Conservation (phyloP, 169 alveolate species). For the Cryptosporidium sp. region DNA sequence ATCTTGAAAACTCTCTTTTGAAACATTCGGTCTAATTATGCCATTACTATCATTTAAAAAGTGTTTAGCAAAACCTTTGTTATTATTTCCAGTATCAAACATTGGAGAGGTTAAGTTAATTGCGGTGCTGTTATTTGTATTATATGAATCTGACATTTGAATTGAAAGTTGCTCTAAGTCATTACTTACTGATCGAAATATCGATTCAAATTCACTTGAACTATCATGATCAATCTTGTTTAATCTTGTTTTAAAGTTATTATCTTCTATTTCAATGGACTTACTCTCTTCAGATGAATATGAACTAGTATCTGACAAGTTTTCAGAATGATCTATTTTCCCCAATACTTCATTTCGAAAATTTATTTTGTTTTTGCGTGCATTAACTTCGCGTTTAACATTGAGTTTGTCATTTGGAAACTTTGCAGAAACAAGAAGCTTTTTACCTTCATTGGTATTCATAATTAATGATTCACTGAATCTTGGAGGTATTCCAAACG, state of each 20-base stretch:
- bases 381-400: background rate
- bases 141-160: conserved; percentile 36
- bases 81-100: background rate
- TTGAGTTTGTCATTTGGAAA: background rate
- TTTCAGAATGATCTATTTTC: background rate
- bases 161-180: conserved; percentile 59
- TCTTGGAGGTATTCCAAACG: conserved; percentile 76
- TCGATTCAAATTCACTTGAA: conserved; percentile 40
- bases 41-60: background rate
- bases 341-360: background rate
- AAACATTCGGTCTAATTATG: background rate
- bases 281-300: background rate
- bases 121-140: background rate
- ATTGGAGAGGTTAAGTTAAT: conserved; percentile 53
- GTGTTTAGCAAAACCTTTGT: background rate
- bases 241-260: background rate
- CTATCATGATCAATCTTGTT: background rate
- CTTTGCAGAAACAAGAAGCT: conserved; percentile 48
- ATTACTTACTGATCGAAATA: conserved; percentile 54
- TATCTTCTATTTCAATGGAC: background rate
- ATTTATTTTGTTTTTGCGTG: background rate
- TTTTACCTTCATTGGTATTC: conserved; percentile 43
- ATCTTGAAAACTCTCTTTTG: conserved; percentile 6
- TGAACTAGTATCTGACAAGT: background rate
- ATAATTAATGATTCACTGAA: conserved; percentile 44